Base-by-base conservation (phyloP, 148 eudicot genomes). In the Amaranthus hypochondriacus region DNA sequence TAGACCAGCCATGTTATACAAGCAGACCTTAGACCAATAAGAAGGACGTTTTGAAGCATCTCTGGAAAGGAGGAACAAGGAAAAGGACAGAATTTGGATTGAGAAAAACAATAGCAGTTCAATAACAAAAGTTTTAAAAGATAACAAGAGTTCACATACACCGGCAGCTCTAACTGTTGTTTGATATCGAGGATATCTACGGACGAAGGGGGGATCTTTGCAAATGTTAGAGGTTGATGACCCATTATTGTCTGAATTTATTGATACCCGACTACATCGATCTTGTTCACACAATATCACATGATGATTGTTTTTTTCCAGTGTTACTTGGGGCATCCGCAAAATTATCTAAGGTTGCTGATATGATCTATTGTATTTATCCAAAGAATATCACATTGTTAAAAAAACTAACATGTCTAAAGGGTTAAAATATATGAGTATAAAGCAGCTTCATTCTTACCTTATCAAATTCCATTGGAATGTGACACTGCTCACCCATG, bases 401-500 rank as follows among this genome's bases (percentile, higher is more conserved):
- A 3, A 60, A 12, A 56, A 62, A n/a, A 58, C 10, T 15, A 28
- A 5, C 11, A 43, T 48, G 48, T 54, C 49, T 64, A 76, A 46
- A 68, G 7, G 54, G n/a, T 57, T 61, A 4, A 39, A 50, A 73
- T 42, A 55, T 48, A 74, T 51, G 50, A 46, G 43, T 5, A 48
- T 66, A 70, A 6, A 48, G 44, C 57, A 48, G 61, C 39, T 55
- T 56, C 56, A 43, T 55, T 66, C 92, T 84, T 79, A 92, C 97
- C 62, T 83, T 90, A 76, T 87, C 96, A 72, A 92, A 85, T 81
- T 92, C 93, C 91, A 84, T 80, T 9, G 97, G 91, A 69, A 92
- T 82, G 68, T 92, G 96, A 63, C 92, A 87, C 75, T 92, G 95
- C 82, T 88, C 86, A 53, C 93, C 92, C 97, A 92, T 92, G 78